Conservation (phyloP, 805 yeast species). For the Phaffomyces thermotolerans region DNA sequence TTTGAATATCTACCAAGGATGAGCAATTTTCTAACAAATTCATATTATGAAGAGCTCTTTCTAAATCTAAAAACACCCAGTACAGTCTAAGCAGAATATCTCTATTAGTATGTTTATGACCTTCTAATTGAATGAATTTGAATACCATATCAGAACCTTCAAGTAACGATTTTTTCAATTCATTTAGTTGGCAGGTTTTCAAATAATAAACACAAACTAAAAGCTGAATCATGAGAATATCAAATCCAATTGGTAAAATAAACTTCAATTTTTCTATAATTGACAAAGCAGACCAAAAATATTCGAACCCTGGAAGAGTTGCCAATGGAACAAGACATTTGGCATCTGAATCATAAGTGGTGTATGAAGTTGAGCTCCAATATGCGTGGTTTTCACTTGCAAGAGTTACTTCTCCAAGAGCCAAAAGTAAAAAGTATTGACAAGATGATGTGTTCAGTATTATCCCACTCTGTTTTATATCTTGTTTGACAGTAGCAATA, state of each 20-base stretch:
- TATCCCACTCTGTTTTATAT: neutral
- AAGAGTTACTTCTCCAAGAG: conserved; percentile 3
- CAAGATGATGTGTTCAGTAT: neutral
- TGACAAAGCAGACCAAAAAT: conserved; percentile 5
- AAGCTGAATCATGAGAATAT: neutral
- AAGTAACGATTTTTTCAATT: neutral
- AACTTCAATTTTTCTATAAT: neutral
- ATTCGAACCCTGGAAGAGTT: conserved; percentile 1
- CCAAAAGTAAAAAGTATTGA: conserved; percentile 2
- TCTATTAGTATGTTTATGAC: conserved; percentile 1
- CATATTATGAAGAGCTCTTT: conserved; percentile 1
- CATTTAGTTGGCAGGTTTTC: conserved; percentile 1
- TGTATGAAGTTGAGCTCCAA: conserved; percentile 4
- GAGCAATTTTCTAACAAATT: neutral
- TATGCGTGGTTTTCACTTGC: conserved; percentile 1
- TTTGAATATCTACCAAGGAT: neutral
- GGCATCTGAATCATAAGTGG: neutral
- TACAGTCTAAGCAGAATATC: conserved; percentile 3
- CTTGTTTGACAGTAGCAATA: neutral
- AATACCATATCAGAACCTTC: conserved; percentile 5
- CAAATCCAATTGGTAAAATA: conserved; percentile 1
- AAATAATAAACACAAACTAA: conserved; percentile 1
- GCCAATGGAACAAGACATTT: neutral
- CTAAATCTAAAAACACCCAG: conserved; percentile 2
- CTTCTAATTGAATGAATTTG: neutral